Base-by-base conservation (phyloP, 2,329 filamentous ascomycete genomes). In the Didymella exigua region DNA sequence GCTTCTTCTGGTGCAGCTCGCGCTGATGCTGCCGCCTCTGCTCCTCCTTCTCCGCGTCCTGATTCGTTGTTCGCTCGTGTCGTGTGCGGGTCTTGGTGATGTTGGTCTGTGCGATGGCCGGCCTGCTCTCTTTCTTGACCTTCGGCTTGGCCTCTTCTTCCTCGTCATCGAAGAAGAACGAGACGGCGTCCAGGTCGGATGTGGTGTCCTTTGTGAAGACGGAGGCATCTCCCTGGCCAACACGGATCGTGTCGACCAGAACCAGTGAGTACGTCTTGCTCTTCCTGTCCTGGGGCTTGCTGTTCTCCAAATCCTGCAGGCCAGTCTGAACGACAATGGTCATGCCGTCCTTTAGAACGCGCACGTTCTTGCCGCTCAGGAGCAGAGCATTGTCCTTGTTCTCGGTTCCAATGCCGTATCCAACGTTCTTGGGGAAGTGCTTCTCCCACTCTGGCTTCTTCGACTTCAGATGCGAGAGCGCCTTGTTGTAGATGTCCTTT, bases 121-220 rank as follows among this genome's bases (percentile, higher is more conserved):
- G 92, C 8, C 95, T 89, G 37, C 89, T 86, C 66, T 95, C 89
- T 76, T 88, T 91, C 82, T 95, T 96, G 66, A 93, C 87, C 76
- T 96, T 96, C 65, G 83, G 81, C 69, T 95, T 96, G n/a, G 91
- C 89, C 9, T 89, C 84, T 74, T 91, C 87, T 60, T 91, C 86
- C 63, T 96, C 90, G 58, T 96, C 92, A 65, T 98, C 93, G 72
- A 96, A 96, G 81, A 99, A 99, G 81, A 99, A 99, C 0, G 93
- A 96, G 33, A 93, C 93, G 4, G 92, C 92, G 68, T 98, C 95
- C 55, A 96, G 86, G 70, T 96, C 93, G 24, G 90, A 90, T 2
- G 93, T 88, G 0, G 93, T 93, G 71, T 97, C 93, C 55, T 91
- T 92, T 16, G 95, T 99, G 77, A 99, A 98, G 24, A 97, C 87